Percentiles rank a stretch among this genome's conserved stretches.
Conservation (phyloP, 164 flowering plant genomes). For the Kingdonia uniflora region DNA sequence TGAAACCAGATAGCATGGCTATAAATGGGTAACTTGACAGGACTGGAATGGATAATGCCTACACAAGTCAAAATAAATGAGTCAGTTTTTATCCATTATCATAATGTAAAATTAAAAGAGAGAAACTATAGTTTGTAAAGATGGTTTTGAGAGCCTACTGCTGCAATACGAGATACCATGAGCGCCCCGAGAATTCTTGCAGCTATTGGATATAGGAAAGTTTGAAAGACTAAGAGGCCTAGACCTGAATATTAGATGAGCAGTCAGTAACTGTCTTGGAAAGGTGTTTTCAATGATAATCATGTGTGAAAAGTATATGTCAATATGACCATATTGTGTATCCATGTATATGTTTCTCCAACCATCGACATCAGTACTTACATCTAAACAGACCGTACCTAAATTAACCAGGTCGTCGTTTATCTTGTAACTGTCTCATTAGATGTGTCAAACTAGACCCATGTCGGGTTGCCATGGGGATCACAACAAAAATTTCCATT, state of each 20-base stretch:
- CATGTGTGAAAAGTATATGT: too few relatives aligned
- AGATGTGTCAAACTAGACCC: too few relatives aligned
- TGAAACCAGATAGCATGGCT: constrained; percentile 4
- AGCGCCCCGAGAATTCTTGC: constrained; percentile 40
- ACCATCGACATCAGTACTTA: too few relatives aligned
- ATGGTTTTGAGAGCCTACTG: constrained; percentile 21
- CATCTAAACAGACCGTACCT: too few relatives aligned
- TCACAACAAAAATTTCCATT: too few relatives aligned
- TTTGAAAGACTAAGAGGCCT: constrained; percentile 40
- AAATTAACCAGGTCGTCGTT: too few relatives aligned
- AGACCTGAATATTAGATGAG: constrained; percentile 19
- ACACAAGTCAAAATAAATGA: not conserved
- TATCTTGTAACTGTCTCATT: too few relatives aligned
- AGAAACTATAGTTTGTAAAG: not conserved
- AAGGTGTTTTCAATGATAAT: not conserved
- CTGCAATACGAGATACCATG: constrained; percentile 32
- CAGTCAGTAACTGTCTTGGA: not conserved
- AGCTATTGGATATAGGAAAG: constrained; percentile 30
- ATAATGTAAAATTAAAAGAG: too few relatives aligned
- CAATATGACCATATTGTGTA: too few relatives aligned
- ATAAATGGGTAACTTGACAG: constrained; percentile 5
- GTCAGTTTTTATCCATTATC: too few relatives aligned
- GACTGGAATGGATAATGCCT: not conserved
- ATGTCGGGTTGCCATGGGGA: too few relatives aligned
- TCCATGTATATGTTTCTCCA: too few relatives aligned